Evolutionary conservation across 495 filamentous ascomycete species (phyloP).

Genomic region (Daldinia decipiens): DNA sequence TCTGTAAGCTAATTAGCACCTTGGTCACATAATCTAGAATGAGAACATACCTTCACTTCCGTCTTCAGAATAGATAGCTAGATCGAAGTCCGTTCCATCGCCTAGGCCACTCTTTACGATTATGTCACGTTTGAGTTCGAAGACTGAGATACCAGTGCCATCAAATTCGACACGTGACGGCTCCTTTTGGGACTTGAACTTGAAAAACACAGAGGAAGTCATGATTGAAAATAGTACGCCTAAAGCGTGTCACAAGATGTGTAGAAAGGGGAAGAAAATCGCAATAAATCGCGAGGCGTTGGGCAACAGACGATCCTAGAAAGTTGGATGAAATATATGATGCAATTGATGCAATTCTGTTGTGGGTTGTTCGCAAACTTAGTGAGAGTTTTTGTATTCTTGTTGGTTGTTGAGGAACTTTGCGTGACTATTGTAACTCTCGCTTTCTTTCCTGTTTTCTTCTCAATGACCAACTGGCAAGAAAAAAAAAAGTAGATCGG

Average conservation of each 20-base stretch:
- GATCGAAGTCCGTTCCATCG: constrained; percentile 96
- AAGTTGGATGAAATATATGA: constrained; percentile 46
- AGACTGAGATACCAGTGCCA: constrained; percentile 97
- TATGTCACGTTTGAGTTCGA: constrained; percentile 98
- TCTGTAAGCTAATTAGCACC: constrained; percentile 63
- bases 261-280: constrained; percentile 13
- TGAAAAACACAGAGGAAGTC: constrained; percentile 99
- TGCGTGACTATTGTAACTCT: constrained; percentile 43
- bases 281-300: constrained; percentile 11
- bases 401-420: constrained; percentile 43
- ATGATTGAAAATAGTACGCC: constrained; percentile 63
- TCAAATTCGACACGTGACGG: constrained; percentile 94
- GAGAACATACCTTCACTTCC: constrained; percentile 82
- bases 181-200: constrained; percentile 99
- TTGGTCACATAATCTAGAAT: not conserved
- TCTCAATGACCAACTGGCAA: constrained; percentile 52
- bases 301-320: constrained; percentile 43
- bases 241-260: constrained; percentile 38
- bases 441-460: constrained; percentile 52
- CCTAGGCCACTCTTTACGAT: constrained; percentile 91
- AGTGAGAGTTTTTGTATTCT: constrained; percentile 45
- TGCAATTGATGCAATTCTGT: constrained; percentile 26
- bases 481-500: constrained; percentile 52
- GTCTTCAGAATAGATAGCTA: constrained; percentile 91
- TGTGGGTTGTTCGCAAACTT: constrained; percentile 33